Percentiles rank a stretch among this genome's conserved stretches.
phyloP scores from a whole-genome alignment of 805 yeast genomes.

The Yamadazyma ubonensis region DNA sequence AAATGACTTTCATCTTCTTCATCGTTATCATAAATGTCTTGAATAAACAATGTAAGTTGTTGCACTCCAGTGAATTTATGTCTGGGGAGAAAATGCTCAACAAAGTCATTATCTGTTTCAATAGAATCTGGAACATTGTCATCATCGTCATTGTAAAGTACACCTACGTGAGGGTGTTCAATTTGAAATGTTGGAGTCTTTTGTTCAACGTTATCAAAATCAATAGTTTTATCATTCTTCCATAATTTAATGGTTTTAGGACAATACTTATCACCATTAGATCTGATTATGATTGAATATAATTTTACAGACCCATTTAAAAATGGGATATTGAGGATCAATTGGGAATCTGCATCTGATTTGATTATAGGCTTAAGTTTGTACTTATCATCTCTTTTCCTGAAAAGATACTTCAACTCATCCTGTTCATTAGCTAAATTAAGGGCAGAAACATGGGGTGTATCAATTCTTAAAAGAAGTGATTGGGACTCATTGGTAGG shows the following conservation, averaged over 20 bases:
- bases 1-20: slow-evolving; percentile 53
- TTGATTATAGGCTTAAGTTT: slow-evolving; percentile 47
- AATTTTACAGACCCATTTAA: slow-evolving; percentile 66
- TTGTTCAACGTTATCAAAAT: slow-evolving; percentile 61
- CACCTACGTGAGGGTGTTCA: slow-evolving; percentile 66
- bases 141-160: slow-evolving; percentile 37
- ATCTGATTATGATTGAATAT: slow-evolving; percentile 68
- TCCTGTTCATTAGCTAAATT: slow-evolving; percentile 56
- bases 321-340: slow-evolving; percentile 78
- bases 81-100: slow-evolving; percentile 81
- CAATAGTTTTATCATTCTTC: slow-evolving; percentile 69
- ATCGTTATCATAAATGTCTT: slow-evolving; percentile 55
- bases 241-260: slow-evolving; percentile 69
- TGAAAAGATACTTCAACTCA: slow-evolving; percentile 54
- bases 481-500: slow-evolving; percentile 72
- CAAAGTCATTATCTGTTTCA: slow-evolving; percentile 50
- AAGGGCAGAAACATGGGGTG: slow-evolving; percentile 57
- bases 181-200: slow-evolving; percentile 50
- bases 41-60: slow-evolving; percentile 65
- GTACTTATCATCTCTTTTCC: slow-evolving; percentile 48
- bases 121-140: slow-evolving; percentile 35
- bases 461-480: slow-evolving; percentile 59
- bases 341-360: slow-evolving; percentile 80
- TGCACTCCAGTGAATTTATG: slow-evolving; percentile 68
- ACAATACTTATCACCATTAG: slow-evolving; percentile 60